Conservation (phyloP, 129 eudicot species). For the Logfia minima region DNA sequence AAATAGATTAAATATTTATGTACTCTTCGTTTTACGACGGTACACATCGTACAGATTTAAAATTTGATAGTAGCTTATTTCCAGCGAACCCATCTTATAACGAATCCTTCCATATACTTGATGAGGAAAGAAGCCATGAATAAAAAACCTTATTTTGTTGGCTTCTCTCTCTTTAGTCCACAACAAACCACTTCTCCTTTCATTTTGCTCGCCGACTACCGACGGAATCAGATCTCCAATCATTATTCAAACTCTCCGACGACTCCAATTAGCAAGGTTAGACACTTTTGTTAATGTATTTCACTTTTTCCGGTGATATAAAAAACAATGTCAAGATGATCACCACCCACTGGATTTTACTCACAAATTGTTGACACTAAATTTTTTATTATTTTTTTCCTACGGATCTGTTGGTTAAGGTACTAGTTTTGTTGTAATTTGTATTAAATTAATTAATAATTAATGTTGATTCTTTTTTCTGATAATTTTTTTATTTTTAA, state of each 20-base stretch:
- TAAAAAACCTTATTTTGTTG: conserved; percentile 24
- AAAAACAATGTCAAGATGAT: neutral
- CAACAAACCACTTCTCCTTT: conserved; percentile 13
- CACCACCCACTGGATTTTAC: neutral
- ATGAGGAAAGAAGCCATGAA: conserved; percentile 13
- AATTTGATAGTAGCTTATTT: too few species aligned
- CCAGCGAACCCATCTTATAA: conserved; percentile 28
- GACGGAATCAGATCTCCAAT: conserved; percentile 37
- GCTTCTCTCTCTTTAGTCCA: conserved; percentile 29
- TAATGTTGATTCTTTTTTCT: neutral
- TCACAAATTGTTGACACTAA: neutral
- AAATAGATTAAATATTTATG: neutral
- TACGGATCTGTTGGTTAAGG: conserved; percentile 38
- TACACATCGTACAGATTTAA: too few species aligned
- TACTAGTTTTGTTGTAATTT: conserved; percentile 9
- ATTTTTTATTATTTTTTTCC: neutral
- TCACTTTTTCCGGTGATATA: conserved; percentile 9
- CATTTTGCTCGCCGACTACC: conserved; percentile 38
- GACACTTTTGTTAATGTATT: conserved; percentile 4
- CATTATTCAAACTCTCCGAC: conserved; percentile 28
- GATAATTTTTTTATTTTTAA: neutral
- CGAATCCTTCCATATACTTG: neutral
- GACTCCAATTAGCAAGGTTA: conserved; percentile 33
- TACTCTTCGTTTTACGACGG: neutral
- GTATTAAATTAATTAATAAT: neutral